These are phyloP conservation scores for Bromus sterilis DNA, from an alignment of 176 grass and related monocot genomes.

Conservation along the genomic window DNA sequence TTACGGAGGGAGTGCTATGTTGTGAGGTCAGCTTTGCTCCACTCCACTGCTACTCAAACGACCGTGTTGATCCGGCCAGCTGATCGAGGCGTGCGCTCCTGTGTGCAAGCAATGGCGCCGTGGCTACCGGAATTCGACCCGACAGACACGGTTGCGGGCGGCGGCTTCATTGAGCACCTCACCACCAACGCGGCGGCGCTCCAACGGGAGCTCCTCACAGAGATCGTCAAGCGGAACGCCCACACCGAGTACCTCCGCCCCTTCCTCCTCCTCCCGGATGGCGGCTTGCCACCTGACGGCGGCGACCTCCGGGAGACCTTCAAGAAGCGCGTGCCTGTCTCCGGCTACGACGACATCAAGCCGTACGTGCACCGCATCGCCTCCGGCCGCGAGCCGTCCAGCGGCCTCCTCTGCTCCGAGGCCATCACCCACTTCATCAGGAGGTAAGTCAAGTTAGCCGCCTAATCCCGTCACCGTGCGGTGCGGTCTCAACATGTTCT, in stretches of 20 bases:
- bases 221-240: constrained; percentile 22
- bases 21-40: no score
- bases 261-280: background rate
- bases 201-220: constrained; percentile 14
- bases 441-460: background rate
- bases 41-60: no score
- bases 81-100: no score
- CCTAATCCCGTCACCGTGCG: no score
- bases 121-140: constrained; percentile 17
- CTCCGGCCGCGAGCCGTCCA: constrained; percentile 12
- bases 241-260: constrained; percentile 31
- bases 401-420: constrained; percentile 19
- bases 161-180: constrained; percentile 14
- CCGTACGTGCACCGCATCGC: constrained; percentile 30
- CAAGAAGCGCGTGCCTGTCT: constrained; percentile 23
- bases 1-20: no score
- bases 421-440: constrained; percentile 23
- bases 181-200: constrained; percentile 14
- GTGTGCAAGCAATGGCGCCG: no score
- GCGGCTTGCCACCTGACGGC: background rate
- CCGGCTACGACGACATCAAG: constrained; percentile 31
- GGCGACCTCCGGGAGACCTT: background rate
- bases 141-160: constrained; percentile 4
- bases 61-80: no score
- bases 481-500: no score